phyloP scores from a whole-genome alignment of 495 filamentous ascomycete species.

The Penicillium paradoxum region DNA sequence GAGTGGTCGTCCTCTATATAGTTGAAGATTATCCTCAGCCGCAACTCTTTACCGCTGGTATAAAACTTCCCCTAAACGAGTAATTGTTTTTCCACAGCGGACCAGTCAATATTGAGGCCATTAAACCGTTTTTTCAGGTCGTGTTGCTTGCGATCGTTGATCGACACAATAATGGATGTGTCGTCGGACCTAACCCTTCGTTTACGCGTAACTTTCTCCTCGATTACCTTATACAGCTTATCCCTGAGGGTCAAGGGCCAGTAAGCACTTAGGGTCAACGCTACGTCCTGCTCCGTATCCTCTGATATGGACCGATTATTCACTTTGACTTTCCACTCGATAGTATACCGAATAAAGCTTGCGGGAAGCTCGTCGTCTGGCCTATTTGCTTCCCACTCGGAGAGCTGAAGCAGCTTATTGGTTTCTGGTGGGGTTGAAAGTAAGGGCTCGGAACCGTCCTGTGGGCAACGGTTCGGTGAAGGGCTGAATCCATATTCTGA shows the following conservation, averaged over 20 bases:
- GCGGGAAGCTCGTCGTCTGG: constrained; percentile 22
- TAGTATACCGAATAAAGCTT: constrained; percentile 30
- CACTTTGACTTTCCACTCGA: constrained; percentile 31
- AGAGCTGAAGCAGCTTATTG: constrained; percentile 9
- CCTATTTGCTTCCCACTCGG: constrained; percentile 6
- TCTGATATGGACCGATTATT: constrained; percentile 21
- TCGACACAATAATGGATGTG: constrained; percentile 15
- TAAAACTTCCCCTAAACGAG: constrained; percentile 7
- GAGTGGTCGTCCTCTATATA: constrained; percentile 5
- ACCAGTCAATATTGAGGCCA: constrained; percentile 17
- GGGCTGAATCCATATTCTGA: constrained; percentile 6
- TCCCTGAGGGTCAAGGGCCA: constrained; percentile 13
- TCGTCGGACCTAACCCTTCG: constrained; percentile 17
- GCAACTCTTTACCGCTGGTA: constrained; percentile 9
- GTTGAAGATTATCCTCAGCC: constrained; percentile 15
- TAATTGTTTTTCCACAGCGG: constrained; percentile 19
- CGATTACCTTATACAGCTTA: constrained; percentile 11
- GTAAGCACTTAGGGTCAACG: constrained; percentile 17
- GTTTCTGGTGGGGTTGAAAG: constrained; percentile 2
- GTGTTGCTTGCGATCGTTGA: constrained; percentile 20
- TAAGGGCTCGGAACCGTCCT: constrained; percentile 7
- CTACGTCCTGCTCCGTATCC: constrained; percentile 26
- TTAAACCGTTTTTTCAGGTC: constrained; percentile 22
- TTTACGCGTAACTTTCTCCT: constrained; percentile 10
- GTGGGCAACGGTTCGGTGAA: constrained; percentile 5